Evolutionary conservation across 768 basidiomycete genomes (phyloP).

Genomic region (Mycena maculata): DNA sequence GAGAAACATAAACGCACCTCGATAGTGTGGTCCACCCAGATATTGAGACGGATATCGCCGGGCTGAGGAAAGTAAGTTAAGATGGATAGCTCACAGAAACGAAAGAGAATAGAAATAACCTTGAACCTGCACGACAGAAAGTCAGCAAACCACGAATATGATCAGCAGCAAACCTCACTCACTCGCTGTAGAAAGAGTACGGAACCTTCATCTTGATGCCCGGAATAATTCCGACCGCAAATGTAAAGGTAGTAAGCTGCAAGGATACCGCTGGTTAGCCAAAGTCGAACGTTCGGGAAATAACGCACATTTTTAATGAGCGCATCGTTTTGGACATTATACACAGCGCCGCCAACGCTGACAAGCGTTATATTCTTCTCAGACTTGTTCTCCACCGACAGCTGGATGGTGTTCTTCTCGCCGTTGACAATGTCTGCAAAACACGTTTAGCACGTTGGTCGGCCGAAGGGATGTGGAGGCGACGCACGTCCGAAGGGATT

Average conservation of each 20-base stretch:
- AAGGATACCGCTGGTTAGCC: neutral
- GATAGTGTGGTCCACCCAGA: slow-evolving; percentile 79
- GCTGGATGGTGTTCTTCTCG: slow-evolving; percentile 74
- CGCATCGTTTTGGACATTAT: slow-evolving; percentile 68
- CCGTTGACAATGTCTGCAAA: slow-evolving; percentile 82
- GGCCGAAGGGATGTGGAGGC: too few species aligned
- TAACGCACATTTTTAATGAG: slow-evolving; percentile 80
- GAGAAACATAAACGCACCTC: slow-evolving; percentile 60
- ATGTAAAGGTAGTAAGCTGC: slow-evolving; percentile 71
- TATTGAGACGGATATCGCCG: slow-evolving; percentile 76
- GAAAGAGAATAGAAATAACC: slow-evolving; percentile 48
- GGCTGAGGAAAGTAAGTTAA: slow-evolving; percentile 56
- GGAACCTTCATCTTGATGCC: slow-evolving; percentile 73
- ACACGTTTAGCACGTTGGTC: too few species aligned
- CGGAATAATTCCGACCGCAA: slow-evolving; percentile 63
- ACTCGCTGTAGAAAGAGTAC: slow-evolving; percentile 87
- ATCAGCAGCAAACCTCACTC: slow-evolving; percentile 43
- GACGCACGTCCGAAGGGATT: slow-evolving; percentile 33
- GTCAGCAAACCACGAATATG: slow-evolving; percentile 28
- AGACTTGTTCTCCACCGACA: slow-evolving; percentile 82
- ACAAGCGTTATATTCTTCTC: slow-evolving; percentile 76
- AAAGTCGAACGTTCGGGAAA: neutral
- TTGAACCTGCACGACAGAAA: slow-evolving; percentile 61
- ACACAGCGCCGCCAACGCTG: slow-evolving; percentile 74
- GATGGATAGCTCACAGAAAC: slow-evolving; percentile 6